Conservation (phyloP, 2,329 filamentous ascomycete genomes). For the Fusarium sp. region DNA sequence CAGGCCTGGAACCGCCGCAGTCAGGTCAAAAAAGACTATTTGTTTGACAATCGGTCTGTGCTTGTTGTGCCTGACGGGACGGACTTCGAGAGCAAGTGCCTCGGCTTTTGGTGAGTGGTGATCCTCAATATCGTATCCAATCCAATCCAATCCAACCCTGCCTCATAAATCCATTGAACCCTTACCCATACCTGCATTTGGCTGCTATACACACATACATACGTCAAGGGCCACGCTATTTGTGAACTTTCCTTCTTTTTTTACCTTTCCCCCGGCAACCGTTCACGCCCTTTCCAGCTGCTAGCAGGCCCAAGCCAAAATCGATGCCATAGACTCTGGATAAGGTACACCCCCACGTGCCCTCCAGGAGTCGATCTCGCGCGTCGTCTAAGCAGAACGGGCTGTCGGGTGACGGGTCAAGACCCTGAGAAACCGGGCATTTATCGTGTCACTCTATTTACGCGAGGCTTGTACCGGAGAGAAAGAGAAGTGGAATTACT, state of each 20-base stretch:
- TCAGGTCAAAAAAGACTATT: neutral
- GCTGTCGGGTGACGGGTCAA: slow-evolving; percentile 43
- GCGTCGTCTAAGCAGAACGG: slow-evolving; percentile 25
- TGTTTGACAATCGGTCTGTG: slow-evolving; percentile 21
- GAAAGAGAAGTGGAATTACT: slow-evolving; percentile 23
- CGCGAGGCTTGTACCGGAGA: slow-evolving; percentile 25
- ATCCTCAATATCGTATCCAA: slow-evolving; percentile 27
- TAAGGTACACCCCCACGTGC: slow-evolving; percentile 45
- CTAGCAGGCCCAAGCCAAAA: slow-evolving; percentile 5
- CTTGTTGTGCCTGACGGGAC: slow-evolving; percentile 17
- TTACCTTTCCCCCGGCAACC: too few species aligned
- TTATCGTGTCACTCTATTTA: slow-evolving; percentile 45
- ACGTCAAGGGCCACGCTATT: slow-evolving; percentile 15
- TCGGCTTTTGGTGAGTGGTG: slow-evolving; percentile 42
- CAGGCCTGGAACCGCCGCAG: slow-evolving; percentile 10
- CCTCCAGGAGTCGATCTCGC: slow-evolving; percentile 41
- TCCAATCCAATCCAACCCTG: slow-evolving; percentile 24
- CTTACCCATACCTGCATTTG: slow-evolving; percentile 24
- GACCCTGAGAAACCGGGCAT: slow-evolving; percentile 34
- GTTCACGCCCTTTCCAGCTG: slow-evolving; percentile 28
- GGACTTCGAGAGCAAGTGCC: slow-evolving; percentile 26
- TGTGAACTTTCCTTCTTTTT: slow-evolving; percentile 4
- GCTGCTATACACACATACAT: slow-evolving; percentile 23
- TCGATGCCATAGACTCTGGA: slow-evolving; percentile 26
- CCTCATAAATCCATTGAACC: slow-evolving; percentile 31